Base-by-base conservation (phyloP, 1,139 yeast genomes). In the Pichia sp. region DNA sequence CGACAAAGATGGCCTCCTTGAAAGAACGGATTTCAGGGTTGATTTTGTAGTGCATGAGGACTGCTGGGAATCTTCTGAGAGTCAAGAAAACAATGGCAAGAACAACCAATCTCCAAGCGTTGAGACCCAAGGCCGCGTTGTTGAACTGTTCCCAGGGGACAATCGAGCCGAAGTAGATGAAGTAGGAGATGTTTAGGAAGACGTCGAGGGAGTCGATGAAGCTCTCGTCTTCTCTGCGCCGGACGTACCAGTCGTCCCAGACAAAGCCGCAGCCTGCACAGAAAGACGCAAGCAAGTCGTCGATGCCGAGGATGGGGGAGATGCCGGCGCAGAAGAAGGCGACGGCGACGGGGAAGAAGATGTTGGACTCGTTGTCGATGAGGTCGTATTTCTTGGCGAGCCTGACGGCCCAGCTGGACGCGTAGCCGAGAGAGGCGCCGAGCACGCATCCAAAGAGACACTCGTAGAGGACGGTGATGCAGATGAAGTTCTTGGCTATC, bases 211-310 rank as follows among this genome's bases (percentile, higher is more conserved):
- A 96, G 15, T 95, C 88, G 5, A 96, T 88, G 8, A 90, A 95
- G 68, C 93, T 80, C 64, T 88, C 96, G 64, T 90, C 96, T 0
- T 97, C 90, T 63, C 77, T 78, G 6, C 95, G 83, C 4, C 26
- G 29, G 3, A 47, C 44, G 70, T 88, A 89, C 81, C 92, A 89
- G 19, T 97, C 97, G 68, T 90, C 93, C 97, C 97, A 93, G 0
- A 97, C 86, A 69, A 92, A 92, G 0, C 97, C 90, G 1, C 96
- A 83, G 36, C 98, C 98, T 0, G 98, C 98, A 3, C 96, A 89
- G 72, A 93, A 93, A 1, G 97, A 86, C 1, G 90, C 96, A 53
- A 93, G 75, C 61, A 93, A 79, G 70, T 93, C 98, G 70, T 93
- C 98, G 11, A 87, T 90, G 44, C 97, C 98, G 52, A 93, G 75